These are phyloP conservation scores for Plasmodium adleri DNA, from an alignment of 169 alveolate genomes.

Conservation along the genomic window DNA sequence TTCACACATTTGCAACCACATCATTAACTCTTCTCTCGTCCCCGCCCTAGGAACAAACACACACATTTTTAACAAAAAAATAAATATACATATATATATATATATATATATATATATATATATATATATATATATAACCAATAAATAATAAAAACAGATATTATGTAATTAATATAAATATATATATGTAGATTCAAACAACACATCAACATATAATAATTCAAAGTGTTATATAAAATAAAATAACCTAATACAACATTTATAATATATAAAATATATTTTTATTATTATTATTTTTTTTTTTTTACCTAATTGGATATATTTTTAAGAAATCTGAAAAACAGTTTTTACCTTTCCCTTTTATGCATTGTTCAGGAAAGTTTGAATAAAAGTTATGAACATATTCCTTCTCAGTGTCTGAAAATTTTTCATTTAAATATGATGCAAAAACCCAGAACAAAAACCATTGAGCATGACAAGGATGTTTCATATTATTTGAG, in stretches of 20 bases:
- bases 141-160: no score
- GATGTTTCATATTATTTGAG: conserved; percentile 73
- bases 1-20: conserved; percentile 77
- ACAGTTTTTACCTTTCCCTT: conserved; percentile 74
- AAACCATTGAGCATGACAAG: conserved; percentile 77
- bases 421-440: conserved; percentile 68
- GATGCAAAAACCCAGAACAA: conserved; percentile 75
- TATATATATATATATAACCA: neutral
- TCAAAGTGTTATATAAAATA: no score
- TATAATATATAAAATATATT: neutral
- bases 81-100: neutral
- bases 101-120: conserved; percentile 7
- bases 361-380: conserved; percentile 76
- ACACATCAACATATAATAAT: no score
- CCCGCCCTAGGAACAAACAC: conserved; percentile 15
- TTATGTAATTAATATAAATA: no score
- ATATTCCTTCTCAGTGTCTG: conserved; percentile 53
- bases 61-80: neutral
- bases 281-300: neutral
- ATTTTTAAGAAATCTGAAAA: conserved; percentile 48
- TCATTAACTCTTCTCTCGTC: conserved; percentile 68
- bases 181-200: no score
- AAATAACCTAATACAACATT: no score
- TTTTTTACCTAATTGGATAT: conserved; percentile 59
- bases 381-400: conserved; percentile 69